Evolutionary conservation across 352 stramenopile species (phyloP), one percentile per base, ranked within the genome.

Genomic region (Phytophthora boehmeriae): DNA sequence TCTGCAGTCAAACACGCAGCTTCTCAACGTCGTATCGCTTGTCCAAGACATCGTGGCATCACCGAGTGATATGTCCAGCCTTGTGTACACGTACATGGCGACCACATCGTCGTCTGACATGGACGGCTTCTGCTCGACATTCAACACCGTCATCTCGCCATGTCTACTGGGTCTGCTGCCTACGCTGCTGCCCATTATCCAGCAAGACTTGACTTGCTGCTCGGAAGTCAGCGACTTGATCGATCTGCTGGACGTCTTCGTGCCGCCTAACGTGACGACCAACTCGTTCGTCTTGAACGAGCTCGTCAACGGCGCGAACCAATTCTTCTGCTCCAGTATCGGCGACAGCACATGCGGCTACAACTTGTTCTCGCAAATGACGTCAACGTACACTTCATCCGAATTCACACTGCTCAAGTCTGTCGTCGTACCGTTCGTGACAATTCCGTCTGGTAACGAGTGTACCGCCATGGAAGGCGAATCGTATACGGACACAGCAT

Each of bases 351-450:
- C 66, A 11, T 86, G 76, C 43, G 73, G 71, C 19, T 54, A 66
- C 43, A 73, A 68, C 6, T 71, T 77, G 30, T 86, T 71, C 59
- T 66, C 67, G 11, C 64, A 79, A 45, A 63, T 86, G 55, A 82
- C 73, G 25, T 70, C 52, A 22, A 81, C 63, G 44, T 86, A 81
- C 52, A 68, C 63, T 14, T 38, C 56, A 4, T 58, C 41, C 1
- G 58, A 67, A 13, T 86, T 86, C 46, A 71, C 64, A 2, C 13
- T 86, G 20, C 58, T 86, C 5, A 63, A 79, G 32, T 80, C 71
- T 19, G 70, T 86, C 25, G 58, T 83, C 14, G 49, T 86, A 36
- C 76, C 73, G 14, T 83, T 86, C 23, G 61, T 86, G 27, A 80
- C 73, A 1, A 74, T 75, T n/a, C 49, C 58, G 5, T 39, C 23